Base-by-base conservation (phyloP, 202 grass and related monocot species). In the Miscanthus sacchariflorus region DNA sequence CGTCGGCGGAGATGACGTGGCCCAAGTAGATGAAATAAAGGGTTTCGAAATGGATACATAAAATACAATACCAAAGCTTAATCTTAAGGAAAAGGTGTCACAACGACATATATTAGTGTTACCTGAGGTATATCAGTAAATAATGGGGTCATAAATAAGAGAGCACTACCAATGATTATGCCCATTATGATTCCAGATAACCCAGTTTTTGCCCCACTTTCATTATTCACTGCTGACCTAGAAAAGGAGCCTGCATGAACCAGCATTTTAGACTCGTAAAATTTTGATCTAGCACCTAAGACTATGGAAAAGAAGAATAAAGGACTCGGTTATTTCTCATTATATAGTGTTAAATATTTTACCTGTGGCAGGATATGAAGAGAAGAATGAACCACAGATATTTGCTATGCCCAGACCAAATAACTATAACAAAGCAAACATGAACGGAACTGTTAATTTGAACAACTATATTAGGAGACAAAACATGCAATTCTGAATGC, bases 51-150 rank as follows among this genome's bases (percentile, higher is more conserved):
- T 44, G 27, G 11, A 18, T 48, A 83, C 42, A 46, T 4, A 27
- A 43, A 76, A 50, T 58, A 23, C 9, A 68, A 65, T 8, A 73
- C 33, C 35, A 56, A 72, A 70, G 10, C 21, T 44, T 83, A 36
- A 65, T 76, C 43, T 84, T 18, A 23, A 35, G 10, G n/a, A 59
- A n/a, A 30, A 36, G 24, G 21, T 7, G 68, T 17, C 19, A 40
- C 39, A 71, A 19, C 14, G 72, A 71, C 70, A 76, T 46, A 64
- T 58, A 23, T 24, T 4, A 49, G 33, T 81, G 71, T 70, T 89
- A 95, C 96, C 94, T 99, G 96, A 90, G 96, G 96, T 87, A 99
- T 99, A 63, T 99, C 94, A 79, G 85, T 96, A 87, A 96, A 99
- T 88, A 99, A 88, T 84, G 94, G 94, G 63, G 96, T 99, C 91